These are phyloP conservation scores for Colletotrichum sp. DNA, from an alignment of 2,329 filamentous ascomycete genomes.

Conservation along the genomic window DNA sequence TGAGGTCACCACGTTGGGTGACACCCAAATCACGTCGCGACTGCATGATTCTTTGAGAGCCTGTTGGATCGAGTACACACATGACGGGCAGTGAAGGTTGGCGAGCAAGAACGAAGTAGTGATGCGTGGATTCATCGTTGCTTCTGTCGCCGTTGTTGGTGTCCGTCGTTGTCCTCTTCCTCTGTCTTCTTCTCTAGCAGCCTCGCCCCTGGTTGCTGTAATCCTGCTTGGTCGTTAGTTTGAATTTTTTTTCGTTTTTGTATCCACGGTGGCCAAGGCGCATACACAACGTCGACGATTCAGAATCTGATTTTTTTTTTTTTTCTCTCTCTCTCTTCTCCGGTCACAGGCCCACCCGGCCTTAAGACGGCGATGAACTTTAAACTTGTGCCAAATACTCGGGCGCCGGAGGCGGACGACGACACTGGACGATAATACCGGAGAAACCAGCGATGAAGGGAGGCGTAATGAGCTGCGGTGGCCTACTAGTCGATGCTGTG, in stretches of 20 bases:
- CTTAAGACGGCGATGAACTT: neutral
- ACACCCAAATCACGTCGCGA: constrained; percentile 60
- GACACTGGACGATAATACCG: neutral
- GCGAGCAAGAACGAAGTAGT: constrained; percentile 70
- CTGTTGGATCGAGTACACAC: constrained; percentile 69
- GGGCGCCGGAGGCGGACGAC: neutral
- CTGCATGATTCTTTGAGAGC: constrained; percentile 54
- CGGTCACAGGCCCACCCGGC: neutral
- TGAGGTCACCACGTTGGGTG: constrained; percentile 74
- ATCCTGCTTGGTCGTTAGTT: neutral
- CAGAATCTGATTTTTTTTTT: neutral
- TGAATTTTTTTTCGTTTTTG: neutral
- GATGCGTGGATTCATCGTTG: constrained; percentile 24
- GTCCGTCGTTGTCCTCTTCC: neutral
- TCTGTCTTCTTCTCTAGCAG: neutral
- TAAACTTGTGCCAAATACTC: neutral
- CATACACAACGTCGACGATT: neutral
- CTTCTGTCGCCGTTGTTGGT: neutral
- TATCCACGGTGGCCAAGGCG: neutral
- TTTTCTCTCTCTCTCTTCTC: neutral
- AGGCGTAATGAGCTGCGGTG: neutral
- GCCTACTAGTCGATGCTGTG: neutral
- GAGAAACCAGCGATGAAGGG: neutral
- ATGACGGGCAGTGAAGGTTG: constrained; percentile 81
- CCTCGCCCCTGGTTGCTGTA: neutral